Evolutionary conservation across 495 filamentous ascomycete genomes (phyloP).

Genomic region (Cetradonia linearis): DNA sequence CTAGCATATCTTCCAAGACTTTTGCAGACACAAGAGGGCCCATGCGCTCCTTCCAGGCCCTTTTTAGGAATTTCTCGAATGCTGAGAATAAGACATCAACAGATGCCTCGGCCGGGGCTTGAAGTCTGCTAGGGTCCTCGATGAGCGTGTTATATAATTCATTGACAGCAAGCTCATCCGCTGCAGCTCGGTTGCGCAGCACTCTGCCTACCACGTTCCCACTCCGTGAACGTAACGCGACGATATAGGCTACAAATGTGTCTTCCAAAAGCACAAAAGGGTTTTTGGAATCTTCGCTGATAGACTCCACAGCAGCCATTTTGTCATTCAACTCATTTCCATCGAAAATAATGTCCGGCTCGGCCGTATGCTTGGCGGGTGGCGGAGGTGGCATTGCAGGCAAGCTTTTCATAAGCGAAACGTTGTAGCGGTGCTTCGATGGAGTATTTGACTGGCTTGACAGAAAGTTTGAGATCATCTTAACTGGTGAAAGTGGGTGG

Average conservation of each 20-base stretch:
- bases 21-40: slow-evolving; percentile 63
- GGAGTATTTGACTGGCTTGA: slow-evolving; percentile 27
- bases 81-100: slow-evolving; percentile 87
- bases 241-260: slow-evolving; percentile 73
- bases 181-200: slow-evolving; percentile 56
- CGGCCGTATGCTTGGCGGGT: slow-evolving; percentile 32
- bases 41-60: slow-evolving; percentile 83
- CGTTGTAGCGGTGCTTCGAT: slow-evolving; percentile 16
- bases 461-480: slow-evolving; percentile 77
- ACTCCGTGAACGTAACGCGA: slow-evolving; percentile 69
- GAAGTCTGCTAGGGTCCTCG: slow-evolving; percentile 65
- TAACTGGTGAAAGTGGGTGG: slow-evolving; percentile 75
- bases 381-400: slow-evolving; percentile 28
- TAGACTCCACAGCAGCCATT: slow-evolving; percentile 25
- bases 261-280: slow-evolving; percentile 56
- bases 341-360: slow-evolving; percentile 29
- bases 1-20: slow-evolving; percentile 57
- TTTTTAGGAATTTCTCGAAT: slow-evolving; percentile 86
- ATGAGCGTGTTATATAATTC: slow-evolving; percentile 83
- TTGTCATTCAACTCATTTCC: slow-evolving; percentile 29
- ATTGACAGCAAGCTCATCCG: slow-evolving; percentile 71
- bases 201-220: slow-evolving; percentile 73
- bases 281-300: slow-evolving; percentile 27
- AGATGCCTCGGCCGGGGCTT: slow-evolving; percentile 62
- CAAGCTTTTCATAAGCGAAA: slow-evolving; percentile 25